A percentile compares a stretch with the other conserved stretches of the same genome.
Evolutionary conservation across 2,329 filamentous ascomycete genomes (phyloP).

Genomic region (Epichloe uncinata): DNA sequence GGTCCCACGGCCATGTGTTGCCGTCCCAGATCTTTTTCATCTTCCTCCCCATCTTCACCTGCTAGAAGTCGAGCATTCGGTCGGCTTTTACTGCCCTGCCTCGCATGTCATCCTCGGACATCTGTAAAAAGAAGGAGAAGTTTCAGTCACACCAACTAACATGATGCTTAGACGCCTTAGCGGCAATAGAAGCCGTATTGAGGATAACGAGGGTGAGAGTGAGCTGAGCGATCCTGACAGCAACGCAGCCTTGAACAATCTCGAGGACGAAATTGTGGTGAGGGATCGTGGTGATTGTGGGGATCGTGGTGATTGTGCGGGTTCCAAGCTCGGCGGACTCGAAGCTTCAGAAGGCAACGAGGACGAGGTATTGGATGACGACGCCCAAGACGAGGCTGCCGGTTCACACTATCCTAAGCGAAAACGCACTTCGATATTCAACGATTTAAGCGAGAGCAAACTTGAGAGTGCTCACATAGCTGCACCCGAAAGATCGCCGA

Average conservation of each 20-base stretch:
- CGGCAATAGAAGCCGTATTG: constrained; percentile 18
- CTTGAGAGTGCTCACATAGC: constrained; percentile 23
- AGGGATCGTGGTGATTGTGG: constrained; percentile 28
- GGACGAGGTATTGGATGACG: constrained; percentile 31
- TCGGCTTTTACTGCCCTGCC: not conserved
- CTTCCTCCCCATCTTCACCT: not conserved
- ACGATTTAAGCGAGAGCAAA: constrained; percentile 35
- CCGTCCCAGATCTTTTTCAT: not conserved
- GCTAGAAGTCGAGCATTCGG: not conserved
- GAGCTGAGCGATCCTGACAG: constrained; percentile 31
- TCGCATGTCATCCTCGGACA: not conserved
- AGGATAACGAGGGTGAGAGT: constrained; percentile 26
- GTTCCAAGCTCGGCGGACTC: constrained; percentile 15
- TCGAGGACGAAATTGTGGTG: constrained; percentile 42
- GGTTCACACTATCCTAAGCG: constrained; percentile 37
- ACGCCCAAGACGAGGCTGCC: constrained; percentile 24
- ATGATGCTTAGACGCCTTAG: constrained; percentile 14
- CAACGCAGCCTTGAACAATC: constrained; percentile 23
- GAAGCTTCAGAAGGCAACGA: constrained; percentile 21
- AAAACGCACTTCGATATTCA: constrained; percentile 38
- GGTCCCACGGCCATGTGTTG: not conserved
- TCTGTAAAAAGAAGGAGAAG: not conserved
- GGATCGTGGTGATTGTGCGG: constrained; percentile 24
- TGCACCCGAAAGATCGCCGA: constrained; percentile 16
- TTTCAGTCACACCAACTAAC: constrained; percentile 12